Percentiles rank a stretch among this genome's conserved stretches.
phyloP scores from a whole-genome alignment of 2,329 filamentous ascomycete species.

The Helicocarpus griseus region DNA sequence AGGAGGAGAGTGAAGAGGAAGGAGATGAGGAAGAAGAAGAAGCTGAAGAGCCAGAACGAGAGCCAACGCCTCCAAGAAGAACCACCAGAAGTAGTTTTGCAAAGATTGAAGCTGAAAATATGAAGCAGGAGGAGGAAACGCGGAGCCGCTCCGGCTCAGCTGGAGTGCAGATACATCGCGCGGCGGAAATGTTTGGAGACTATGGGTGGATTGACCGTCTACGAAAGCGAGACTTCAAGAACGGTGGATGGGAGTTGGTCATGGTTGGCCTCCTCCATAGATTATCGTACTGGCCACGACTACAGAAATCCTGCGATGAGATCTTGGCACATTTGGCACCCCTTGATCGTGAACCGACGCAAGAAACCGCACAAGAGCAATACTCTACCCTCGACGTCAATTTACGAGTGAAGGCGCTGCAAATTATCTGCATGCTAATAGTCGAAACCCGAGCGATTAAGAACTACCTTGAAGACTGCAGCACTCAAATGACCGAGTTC shows the following conservation, averaged over 20 bases:
- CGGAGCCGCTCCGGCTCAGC: constrained; percentile 33
- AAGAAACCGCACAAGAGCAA: constrained; percentile 60
- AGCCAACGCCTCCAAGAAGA: constrained; percentile 60
- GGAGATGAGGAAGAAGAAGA: constrained; percentile 46
- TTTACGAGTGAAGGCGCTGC: constrained; percentile 65
- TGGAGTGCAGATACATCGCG: constrained; percentile 38
- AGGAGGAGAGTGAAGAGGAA: constrained; percentile 52
- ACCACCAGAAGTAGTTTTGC: constrained; percentile 79
- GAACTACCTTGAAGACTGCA: constrained; percentile 83
- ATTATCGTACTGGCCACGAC: constrained; percentile 63
- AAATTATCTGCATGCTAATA: constrained; percentile 78
- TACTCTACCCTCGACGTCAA: constrained; percentile 77
- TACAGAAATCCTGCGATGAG: constrained; percentile 64
- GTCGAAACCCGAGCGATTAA: constrained; percentile 78
- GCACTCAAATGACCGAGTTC: constrained; percentile 86
- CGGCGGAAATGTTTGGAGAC: constrained; percentile 61
- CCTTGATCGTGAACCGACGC: constrained; percentile 61
- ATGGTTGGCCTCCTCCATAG: constrained; percentile 80
- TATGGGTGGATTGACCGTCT: constrained; percentile 82
- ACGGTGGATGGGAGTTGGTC: constrained; percentile 87
- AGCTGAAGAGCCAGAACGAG: constrained; percentile 51
- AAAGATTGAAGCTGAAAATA: constrained; percentile 63
- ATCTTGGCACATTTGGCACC: constrained; percentile 76
- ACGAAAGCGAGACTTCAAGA: constrained; percentile 70
- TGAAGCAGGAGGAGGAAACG: constrained; percentile 51